Evolutionary conservation across 73 alveolate species (phyloP).

Genomic region (Paramecium primaurelia): DNA sequence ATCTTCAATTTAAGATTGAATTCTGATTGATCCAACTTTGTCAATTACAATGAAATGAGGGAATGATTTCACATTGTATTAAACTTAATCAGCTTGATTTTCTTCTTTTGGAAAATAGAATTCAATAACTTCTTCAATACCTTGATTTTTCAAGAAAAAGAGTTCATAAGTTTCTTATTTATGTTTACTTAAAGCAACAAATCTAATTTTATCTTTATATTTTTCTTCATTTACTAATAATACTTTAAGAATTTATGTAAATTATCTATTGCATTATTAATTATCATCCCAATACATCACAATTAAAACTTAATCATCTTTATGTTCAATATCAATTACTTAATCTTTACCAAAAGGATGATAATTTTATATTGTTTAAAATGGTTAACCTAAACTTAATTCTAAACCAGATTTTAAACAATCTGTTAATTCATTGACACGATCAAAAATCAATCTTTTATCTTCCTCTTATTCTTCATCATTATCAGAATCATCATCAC

Average conservation of each 20-base stretch:
- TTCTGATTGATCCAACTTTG: not conserved
- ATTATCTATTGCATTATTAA: not conserved
- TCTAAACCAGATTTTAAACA: not conserved
- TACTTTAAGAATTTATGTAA: not conserved
- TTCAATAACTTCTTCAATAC: not conserved
- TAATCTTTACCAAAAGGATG: not conserved
- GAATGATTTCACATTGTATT: not conserved
- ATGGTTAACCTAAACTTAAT: not conserved
- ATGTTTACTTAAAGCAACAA: not conserved
- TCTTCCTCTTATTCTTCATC: not conserved
- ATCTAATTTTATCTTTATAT: not conserved
- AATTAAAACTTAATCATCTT: not conserved
- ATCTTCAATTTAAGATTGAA: not conserved
- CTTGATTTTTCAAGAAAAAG: not conserved
- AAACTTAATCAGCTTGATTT: not conserved
- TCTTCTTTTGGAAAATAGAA: not conserved
- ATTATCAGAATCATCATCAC: conserved; percentile 27
- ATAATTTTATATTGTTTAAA: not conserved
- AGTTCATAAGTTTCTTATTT: not conserved
- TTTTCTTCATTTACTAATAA: not conserved
- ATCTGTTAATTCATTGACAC: not conserved
- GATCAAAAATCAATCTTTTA: not conserved
- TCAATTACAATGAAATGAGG: not conserved
- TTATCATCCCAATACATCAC: conserved; percentile 3
- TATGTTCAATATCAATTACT: not conserved